Conservation (phyloP, 2,329 filamentous ascomycete species). For the Graphilbum sp. region DNA sequence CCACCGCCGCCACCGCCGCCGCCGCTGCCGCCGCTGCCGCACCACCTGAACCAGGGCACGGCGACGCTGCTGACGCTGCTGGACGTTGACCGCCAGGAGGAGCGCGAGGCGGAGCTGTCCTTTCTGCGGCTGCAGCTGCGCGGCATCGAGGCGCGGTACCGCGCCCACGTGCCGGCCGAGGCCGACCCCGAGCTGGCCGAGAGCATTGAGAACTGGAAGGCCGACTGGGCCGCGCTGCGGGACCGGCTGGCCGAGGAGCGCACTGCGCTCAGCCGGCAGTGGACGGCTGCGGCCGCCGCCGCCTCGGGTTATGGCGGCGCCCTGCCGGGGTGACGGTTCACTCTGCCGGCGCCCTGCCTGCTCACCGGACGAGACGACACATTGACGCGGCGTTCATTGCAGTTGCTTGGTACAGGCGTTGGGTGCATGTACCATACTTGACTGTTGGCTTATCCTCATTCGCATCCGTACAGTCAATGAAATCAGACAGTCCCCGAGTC, state of each 20-base stretch:
- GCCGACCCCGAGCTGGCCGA: slow-evolving; percentile 37
- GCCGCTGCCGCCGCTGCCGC: background rate
- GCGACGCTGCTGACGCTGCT: background rate
- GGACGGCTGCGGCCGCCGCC: background rate
- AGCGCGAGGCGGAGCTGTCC: slow-evolving; percentile 42
- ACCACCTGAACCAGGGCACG: background rate
- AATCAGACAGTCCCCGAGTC: no score
- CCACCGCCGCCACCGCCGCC: no score
- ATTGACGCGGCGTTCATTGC: no score
- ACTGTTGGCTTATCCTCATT: no score
- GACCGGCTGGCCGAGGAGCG: slow-evolving; percentile 6
- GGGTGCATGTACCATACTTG: no score
- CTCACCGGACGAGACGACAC: no score
- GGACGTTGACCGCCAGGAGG: slow-evolving; percentile 28
- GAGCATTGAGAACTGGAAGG: slow-evolving; percentile 45
- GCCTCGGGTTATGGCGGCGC: background rate
- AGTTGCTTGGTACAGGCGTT: no score
- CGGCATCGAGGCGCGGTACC: slow-evolving; percentile 43
- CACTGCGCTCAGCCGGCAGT: background rate
- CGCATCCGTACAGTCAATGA: no score
- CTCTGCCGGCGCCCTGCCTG: no score
- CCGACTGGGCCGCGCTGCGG: slow-evolving; percentile 35
- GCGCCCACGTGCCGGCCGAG: slow-evolving; percentile 26
- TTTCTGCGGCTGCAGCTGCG: slow-evolving; percentile 46
- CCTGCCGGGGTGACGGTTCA: background rate